These are phyloP conservation scores for Ophiostoma himal-ulmi DNA, from an alignment of 2,329 filamentous ascomycete species.

Conservation along the genomic window DNA sequence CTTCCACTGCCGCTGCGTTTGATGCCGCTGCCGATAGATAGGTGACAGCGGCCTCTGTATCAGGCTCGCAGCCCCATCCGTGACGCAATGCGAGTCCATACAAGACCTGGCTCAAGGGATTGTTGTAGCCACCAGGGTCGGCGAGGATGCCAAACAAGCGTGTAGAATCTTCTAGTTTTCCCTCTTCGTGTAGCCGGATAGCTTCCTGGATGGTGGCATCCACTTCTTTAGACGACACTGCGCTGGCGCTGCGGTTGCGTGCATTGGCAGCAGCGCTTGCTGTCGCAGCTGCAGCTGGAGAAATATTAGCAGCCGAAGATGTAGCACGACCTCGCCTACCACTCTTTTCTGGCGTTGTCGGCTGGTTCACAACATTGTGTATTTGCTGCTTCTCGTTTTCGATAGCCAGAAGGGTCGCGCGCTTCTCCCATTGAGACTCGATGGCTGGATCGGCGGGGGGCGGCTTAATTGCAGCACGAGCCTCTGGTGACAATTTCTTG, in stretches of 20 bases:
- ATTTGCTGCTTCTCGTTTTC: constrained; percentile 45
- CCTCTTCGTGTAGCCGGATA: constrained; percentile 86
- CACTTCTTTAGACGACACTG: constrained; percentile 47
- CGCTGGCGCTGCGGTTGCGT: constrained; percentile 26
- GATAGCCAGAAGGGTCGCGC: constrained; percentile 80
- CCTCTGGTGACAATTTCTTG: neutral
- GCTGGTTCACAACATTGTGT: constrained; percentile 35
- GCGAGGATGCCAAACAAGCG: constrained; percentile 77
- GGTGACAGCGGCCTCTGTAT: constrained; percentile 67
- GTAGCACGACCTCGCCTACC: neutral
- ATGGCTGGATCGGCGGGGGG: constrained; percentile 23
- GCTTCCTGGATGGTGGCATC: constrained; percentile 83
- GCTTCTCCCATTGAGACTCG: constrained; percentile 83
- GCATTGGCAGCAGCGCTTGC: constrained; percentile 20
- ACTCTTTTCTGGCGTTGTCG: constrained; percentile 35
- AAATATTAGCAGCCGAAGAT: constrained; percentile 12
- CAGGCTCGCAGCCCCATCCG: constrained; percentile 79
- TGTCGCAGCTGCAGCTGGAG: constrained; percentile 26
- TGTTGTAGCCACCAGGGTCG: constrained; percentile 77
- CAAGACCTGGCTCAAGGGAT: constrained; percentile 89
- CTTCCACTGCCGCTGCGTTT: constrained; percentile 83
- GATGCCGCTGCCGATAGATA: constrained; percentile 85
- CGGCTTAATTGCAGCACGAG: neutral
- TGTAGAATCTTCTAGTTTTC: constrained; percentile 74
- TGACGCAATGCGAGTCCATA: constrained; percentile 92